Conservation (phyloP, 208 protist genomes). For the Wallacemonas rigidus region DNA sequence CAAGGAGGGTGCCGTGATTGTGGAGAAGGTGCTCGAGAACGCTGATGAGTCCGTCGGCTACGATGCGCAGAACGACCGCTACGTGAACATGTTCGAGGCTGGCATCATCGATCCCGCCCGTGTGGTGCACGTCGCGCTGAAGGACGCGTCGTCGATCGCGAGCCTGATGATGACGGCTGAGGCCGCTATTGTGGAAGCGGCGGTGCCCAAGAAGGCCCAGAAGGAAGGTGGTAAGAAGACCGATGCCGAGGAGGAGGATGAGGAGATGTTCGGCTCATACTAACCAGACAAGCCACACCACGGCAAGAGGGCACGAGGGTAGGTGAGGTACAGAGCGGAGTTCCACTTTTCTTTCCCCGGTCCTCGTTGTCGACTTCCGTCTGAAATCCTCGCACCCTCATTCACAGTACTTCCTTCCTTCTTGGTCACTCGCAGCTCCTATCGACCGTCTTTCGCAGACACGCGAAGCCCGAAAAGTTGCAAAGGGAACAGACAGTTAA, state of each 20-base stretch:
- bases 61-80: conserved; percentile 94
- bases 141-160: conserved; percentile 96
- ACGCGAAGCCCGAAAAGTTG: too few relatives aligned
- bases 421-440: too few relatives aligned
- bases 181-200: conserved; percentile 80
- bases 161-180: conserved; percentile 99
- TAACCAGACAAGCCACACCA: conserved; percentile 4
- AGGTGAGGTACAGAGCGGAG: too few relatives aligned
- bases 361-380: too few relatives aligned
- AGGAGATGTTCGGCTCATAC: conserved; percentile 37
- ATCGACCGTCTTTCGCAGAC: too few relatives aligned
- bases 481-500: neutral
- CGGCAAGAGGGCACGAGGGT: neutral
- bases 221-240: conserved; percentile 18
- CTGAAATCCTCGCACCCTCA: too few relatives aligned
- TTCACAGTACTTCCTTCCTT: too few relatives aligned
- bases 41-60: conserved; percentile 89
- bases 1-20: conserved; percentile 97
- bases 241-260: conserved; percentile 23
- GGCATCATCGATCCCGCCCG: conserved; percentile 99
- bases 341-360: too few relatives aligned
- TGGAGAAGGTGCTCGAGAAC: conserved; percentile 95
- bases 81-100: conserved; percentile 97
- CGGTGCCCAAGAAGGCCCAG: conserved; percentile 35
- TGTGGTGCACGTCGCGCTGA: conserved; percentile 97